Evolutionary conservation across 148 eudicot genomes (phyloP).

Genomic region (Chenopodium berlandieri): DNA sequence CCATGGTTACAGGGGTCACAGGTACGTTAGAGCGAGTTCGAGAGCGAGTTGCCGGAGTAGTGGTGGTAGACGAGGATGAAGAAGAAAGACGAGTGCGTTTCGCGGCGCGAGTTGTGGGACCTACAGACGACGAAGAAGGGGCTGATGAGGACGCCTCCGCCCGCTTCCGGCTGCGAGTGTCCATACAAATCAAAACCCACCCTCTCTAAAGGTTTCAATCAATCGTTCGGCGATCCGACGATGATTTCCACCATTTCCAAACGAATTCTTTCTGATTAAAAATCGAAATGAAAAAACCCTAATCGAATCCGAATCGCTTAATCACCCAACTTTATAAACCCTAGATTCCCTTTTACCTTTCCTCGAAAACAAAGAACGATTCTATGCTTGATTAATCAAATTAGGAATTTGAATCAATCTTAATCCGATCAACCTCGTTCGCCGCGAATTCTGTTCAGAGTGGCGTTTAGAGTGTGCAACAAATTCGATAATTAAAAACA

Average conservation of each 20-base stretch:
- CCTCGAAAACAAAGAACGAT: neutral
- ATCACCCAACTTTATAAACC: constrained; percentile 9
- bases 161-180: constrained; percentile 99
- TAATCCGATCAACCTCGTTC: neutral
- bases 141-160: constrained; percentile 97
- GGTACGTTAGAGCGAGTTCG: constrained; percentile 29
- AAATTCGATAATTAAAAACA: neutral
- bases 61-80: constrained; percentile 24
- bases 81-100: constrained; percentile 59
- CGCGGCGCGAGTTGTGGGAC: constrained; percentile 57
- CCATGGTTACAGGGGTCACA: constrained; percentile 37
- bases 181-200: constrained; percentile 79
- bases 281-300: constrained; percentile 26
- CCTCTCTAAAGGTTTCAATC: constrained; percentile 42
- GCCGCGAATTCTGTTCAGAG: neutral
- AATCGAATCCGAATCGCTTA: constrained; percentile 5
- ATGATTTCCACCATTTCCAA: constrained; percentile 17
- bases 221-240: constrained; percentile 38
- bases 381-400: constrained; percentile 9
- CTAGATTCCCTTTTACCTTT: constrained; percentile 19
- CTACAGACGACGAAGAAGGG: constrained; percentile 62
- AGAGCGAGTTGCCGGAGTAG: constrained; percentile 45
- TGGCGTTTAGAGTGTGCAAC: constrained; percentile 17
- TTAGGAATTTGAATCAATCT: neutral
- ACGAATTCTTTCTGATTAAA: neutral